phyloP scores from a whole-genome alignment of 2,329 filamentous ascomycete species.

The Aspergillus sp. region DNA sequence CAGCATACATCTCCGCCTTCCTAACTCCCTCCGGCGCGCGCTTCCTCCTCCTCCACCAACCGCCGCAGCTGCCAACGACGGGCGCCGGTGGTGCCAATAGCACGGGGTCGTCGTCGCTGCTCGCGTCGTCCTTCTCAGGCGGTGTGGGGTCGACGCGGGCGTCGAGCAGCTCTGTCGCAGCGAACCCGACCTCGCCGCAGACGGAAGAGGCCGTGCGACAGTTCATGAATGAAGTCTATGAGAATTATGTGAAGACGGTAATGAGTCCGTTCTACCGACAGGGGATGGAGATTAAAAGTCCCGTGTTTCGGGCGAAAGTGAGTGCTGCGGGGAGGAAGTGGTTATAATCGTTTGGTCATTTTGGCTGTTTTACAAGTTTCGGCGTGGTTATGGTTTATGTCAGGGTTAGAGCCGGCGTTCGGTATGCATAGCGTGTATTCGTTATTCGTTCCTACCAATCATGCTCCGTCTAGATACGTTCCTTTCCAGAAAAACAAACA shows the following conservation, averaged over 20 bases:
- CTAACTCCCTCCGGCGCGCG: conserved; percentile 89
- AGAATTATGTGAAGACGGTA: conserved; percentile 92
- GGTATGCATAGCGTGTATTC: conserved; percentile 1
- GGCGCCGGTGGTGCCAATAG: conserved; percentile 5
- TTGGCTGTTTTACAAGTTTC: not conserved
- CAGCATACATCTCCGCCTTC: conserved; percentile 93
- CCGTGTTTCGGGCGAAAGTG: conserved; percentile 79
- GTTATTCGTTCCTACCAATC: not conserved
- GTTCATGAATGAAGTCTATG: conserved; percentile 94
- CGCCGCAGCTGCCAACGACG: conserved; percentile 48
- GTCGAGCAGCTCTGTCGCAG: conserved; percentile 69
- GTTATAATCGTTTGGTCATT: conserved; percentile 52
- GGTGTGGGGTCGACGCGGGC: conserved; percentile 35
- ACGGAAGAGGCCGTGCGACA: conserved; percentile 94
- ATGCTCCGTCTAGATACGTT: not conserved
- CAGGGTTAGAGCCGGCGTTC: conserved; percentile 1
- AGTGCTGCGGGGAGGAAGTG: conserved; percentile 90
- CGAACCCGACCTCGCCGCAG: conserved; percentile 82
- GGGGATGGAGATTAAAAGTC: conserved; percentile 82
- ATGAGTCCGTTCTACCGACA: conserved; percentile 95
- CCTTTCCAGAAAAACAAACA: not conserved
- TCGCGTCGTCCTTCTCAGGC: conserved; percentile 24
- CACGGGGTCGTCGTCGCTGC: conserved; percentile 29
- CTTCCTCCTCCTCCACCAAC: conserved; percentile 91
- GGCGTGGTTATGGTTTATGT: not conserved